Conservation (phyloP, 2,329 filamentous ascomycete species). For the Sporothrix mexicana region DNA sequence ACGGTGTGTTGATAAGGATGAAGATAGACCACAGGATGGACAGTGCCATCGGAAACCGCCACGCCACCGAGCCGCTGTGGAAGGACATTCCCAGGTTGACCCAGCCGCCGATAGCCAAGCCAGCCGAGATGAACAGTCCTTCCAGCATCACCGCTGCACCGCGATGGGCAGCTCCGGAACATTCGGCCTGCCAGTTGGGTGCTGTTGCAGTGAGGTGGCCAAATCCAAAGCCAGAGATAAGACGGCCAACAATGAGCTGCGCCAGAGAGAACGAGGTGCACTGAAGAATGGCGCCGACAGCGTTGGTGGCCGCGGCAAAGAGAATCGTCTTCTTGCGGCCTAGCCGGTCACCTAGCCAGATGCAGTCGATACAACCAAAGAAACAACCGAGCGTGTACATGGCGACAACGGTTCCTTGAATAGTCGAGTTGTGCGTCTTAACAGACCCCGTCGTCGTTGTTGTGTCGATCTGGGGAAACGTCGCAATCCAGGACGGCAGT, state of each 20-base stretch:
- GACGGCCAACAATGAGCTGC: conserved; percentile 19
- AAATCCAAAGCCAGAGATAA: conserved; percentile 16
- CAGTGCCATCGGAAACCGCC: conserved; percentile 15
- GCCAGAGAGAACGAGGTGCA: conserved; percentile 21
- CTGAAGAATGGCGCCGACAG: conserved; percentile 1
- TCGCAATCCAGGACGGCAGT: conserved; percentile 47
- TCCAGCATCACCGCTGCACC: conserved; percentile 19
- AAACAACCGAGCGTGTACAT: conserved; percentile 40
- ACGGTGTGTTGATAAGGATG: conserved; percentile 15
- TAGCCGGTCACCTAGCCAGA: conserved; percentile 52
- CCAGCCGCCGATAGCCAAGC: conserved; percentile 22
- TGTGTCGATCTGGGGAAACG: conserved; percentile 58
- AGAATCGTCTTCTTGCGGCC: conserved; percentile 46
- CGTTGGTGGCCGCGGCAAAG: conserved; percentile 4
- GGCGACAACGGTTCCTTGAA: conserved; percentile 41
- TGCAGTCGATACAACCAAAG: conserved; percentile 38
- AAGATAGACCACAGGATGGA: conserved; percentile 18
- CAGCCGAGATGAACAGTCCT: conserved; percentile 14
- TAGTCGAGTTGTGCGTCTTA: conserved; percentile 49
- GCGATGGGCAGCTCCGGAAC: conserved; percentile 9
- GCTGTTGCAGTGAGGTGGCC: conserved; percentile 8
- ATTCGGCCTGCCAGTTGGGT: conserved; percentile 20
- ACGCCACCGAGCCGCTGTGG: conserved; percentile 2
- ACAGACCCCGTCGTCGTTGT: conserved; percentile 49
- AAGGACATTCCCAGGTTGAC: conserved; percentile 19